Conservation (phyloP, 2,329 filamentous ascomycete genomes). For the Colletotrichum theobromicola region DNA sequence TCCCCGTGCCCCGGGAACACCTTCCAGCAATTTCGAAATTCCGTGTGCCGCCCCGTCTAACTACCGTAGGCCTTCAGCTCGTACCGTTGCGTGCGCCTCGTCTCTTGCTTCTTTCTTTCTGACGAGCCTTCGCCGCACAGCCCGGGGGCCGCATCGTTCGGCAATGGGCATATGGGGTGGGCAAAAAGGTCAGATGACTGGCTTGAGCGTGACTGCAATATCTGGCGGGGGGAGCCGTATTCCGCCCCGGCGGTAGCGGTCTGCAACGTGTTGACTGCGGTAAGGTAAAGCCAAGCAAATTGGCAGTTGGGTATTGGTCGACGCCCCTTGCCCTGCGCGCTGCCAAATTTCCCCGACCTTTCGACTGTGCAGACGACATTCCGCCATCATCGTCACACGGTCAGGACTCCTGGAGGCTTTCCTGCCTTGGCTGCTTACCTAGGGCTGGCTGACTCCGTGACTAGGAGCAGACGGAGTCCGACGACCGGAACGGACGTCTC, state of each 20-base stretch:
- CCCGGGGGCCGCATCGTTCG: background rate
- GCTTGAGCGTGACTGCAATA: background rate
- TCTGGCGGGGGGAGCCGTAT: background rate
- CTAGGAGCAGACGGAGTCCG: background rate
- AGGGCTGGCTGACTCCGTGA: background rate
- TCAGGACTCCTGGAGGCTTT: background rate
- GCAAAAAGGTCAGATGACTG: conserved; percentile 13
- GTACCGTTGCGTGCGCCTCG: background rate
- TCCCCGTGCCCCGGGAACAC: background rate
- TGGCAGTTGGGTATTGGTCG: background rate
- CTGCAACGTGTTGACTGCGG: background rate
- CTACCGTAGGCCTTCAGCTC: background rate
- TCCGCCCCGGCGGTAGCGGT: background rate
- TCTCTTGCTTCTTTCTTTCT: background rate
- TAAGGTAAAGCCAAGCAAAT: background rate
- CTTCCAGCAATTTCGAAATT: background rate
- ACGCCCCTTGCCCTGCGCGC: background rate
- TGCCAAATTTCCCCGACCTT: background rate
- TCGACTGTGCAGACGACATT: background rate
- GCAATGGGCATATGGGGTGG: background rate
- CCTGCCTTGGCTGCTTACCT: background rate
- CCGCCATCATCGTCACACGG: background rate
- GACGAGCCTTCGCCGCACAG: background rate
- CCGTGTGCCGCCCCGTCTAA: background rate
- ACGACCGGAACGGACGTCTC: conserved; percentile 11